Evolutionary conservation across 106 monocot species (phyloP).

Genomic region (Agapanthus africanus): DNA sequence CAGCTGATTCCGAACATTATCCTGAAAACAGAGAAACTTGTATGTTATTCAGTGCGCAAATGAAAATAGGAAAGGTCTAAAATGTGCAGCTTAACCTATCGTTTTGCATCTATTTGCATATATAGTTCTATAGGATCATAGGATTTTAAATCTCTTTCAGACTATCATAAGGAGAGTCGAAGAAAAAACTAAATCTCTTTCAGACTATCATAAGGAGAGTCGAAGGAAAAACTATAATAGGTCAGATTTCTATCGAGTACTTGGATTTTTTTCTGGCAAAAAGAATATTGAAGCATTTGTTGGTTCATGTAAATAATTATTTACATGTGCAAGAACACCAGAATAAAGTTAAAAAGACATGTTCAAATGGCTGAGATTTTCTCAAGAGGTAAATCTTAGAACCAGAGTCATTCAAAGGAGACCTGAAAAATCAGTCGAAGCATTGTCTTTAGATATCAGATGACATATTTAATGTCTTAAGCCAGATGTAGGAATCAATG

Average conservation of each 20-base stretch:
- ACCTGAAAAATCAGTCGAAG: neutral
- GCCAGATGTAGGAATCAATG: neutral
- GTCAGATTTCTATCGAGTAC: too few species aligned
- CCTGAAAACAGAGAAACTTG: slow-evolving; percentile 24
- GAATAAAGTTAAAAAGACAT: neutral
- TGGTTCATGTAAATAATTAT: too few species aligned
- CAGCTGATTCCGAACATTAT: slow-evolving; percentile 84
- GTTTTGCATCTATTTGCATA: neutral
- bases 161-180: too few species aligned
- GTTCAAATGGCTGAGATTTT: neutral
- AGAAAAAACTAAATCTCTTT: too few species aligned
- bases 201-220: too few species aligned
- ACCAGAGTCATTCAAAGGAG: neutral
- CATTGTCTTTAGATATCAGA: neutral
- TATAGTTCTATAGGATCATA: neutral
- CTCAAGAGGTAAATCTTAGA: neutral
- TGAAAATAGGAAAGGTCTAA: neutral
- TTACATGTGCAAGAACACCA: too few species aligned
- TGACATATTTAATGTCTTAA: neutral
- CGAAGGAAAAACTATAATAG: too few species aligned
- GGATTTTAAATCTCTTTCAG: too few species aligned
- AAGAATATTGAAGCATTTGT: too few species aligned
- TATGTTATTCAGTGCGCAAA: neutral
- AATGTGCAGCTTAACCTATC: neutral
- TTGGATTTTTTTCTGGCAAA: too few species aligned